phyloP scores from a whole-genome alignment of 176 grass and related monocot species.

The Hyparrhenia diplandra region DNA sequence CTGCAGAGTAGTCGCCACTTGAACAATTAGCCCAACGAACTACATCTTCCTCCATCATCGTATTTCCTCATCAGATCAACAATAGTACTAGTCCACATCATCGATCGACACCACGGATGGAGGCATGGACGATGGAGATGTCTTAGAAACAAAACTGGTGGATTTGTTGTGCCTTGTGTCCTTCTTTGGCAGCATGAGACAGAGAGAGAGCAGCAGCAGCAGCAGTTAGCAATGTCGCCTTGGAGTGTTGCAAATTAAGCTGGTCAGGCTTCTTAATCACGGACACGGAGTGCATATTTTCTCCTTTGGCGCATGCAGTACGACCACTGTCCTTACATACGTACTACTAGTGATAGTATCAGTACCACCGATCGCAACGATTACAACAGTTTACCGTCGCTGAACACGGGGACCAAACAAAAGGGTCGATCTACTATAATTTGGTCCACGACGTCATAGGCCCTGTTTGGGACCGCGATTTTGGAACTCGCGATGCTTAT shows the following conservation, averaged over 20 bases:
- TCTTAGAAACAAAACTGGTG: neutral
- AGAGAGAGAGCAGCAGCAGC: too few species aligned
- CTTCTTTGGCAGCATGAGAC: too few species aligned
- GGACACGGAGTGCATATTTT: neutral
- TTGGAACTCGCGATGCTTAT: too few species aligned
- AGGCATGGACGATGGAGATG: neutral
- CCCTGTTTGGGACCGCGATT: too few species aligned
- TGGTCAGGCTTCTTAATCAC: neutral
- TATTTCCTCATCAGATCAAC: neutral
- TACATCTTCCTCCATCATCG: neutral
- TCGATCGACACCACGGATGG: neutral
- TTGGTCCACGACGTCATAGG: neutral
- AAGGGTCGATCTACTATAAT: neutral
- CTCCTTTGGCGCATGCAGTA: neutral
- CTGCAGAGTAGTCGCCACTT: neutral
- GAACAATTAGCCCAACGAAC: slow-evolving; percentile 4
- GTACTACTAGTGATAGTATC: neutral
- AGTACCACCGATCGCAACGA: neutral
- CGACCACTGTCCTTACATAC: neutral
- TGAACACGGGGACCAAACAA: neutral
- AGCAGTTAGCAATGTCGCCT: neutral
- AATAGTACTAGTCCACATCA: neutral
- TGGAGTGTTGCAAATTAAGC: neutral
- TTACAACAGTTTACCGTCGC: neutral
- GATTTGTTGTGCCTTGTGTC: neutral